Base-by-base conservation (phyloP, 208 protist genomes). In the Crithidia expoeki region DNA sequence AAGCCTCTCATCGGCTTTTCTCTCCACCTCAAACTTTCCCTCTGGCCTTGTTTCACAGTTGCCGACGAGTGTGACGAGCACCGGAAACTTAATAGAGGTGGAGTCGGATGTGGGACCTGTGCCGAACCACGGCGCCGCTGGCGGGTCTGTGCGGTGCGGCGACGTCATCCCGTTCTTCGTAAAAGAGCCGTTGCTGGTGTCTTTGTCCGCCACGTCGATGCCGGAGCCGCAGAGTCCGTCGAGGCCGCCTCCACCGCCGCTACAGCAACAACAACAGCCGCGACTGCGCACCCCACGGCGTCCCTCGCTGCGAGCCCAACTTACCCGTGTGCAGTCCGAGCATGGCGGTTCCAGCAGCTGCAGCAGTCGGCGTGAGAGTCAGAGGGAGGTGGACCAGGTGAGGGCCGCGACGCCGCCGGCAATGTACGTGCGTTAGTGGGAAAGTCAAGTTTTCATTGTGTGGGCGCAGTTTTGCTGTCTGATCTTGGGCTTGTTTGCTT, bases 21-120 rank as follows among this genome's bases (percentile, higher is more conserved):
- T 80, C 10, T 74, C 74, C 19, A 69, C 30, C 36, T 70, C 74
- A 4, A 67, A 62, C 61, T 57, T 9, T 46, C 50, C n/a, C 23
- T 63, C 53, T 16, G 63, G 52, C 16, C 38, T 33, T 2, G 34
- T 42, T 11, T 74, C 67, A 34, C 51, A 27, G 52, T 14, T 61
- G 25, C 33, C 50, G 30, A 67, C 65, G 33, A 46, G 52, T 49
- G 28, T 23, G 51, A 40, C 53, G 46, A 68, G 47, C 58, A 42
- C 52, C 0, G 27, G 55, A 17, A 42, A 61, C 53, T 68, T 33
- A 7, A 28, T n/a, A 0, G 53, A 17, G 11, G 17, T 34, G 27
- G 69, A 68, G 42, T 53, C 33, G 1, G 42, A 64, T 10, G 46
- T 51, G 32, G 30, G 33, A 12, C 61, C 28, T 3, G 33, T 50